These are phyloP conservation scores for Tricholoma matsutake DNA, from an alignment of 768 basidiomycete genomes.

Conservation along the genomic window DNA sequence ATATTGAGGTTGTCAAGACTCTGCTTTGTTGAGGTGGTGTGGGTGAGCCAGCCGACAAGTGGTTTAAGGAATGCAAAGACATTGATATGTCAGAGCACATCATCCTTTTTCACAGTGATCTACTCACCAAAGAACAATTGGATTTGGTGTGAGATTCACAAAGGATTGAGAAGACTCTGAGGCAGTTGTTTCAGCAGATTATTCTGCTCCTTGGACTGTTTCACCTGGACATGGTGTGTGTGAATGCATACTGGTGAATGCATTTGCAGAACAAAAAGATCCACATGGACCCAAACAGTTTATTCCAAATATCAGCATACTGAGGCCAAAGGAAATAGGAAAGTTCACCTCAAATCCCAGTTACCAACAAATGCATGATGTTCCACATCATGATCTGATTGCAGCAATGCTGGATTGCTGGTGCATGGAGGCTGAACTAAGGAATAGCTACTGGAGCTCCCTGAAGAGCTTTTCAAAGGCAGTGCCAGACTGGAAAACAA, in stretches of 20 bases:
- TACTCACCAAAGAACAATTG: constrained; percentile 17
- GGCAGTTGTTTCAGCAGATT: constrained; percentile 4
- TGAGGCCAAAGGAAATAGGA: constrained; percentile 23
- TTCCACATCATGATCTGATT: constrained; percentile 20
- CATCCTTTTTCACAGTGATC: constrained; percentile 20
- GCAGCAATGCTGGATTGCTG: no score
- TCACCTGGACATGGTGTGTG: no score
- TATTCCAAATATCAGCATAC: constrained; percentile 6
- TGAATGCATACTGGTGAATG: no score
- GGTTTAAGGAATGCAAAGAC: not conserved
- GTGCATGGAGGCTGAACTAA: constrained; percentile 15
- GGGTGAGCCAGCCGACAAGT: constrained; percentile 7
- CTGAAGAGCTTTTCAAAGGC: constrained; percentile 19
- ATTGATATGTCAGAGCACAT: constrained; percentile 9
- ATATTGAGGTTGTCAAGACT: constrained; percentile 11
- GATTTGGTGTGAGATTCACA: constrained; percentile 5
- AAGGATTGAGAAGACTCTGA: constrained; percentile 12
- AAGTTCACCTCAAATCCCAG: constrained; percentile 19
- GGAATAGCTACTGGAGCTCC: not conserved
- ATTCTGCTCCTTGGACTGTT: no score
- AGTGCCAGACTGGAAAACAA: constrained; percentile 17
- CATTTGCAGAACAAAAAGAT: no score
- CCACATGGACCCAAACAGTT: not conserved
- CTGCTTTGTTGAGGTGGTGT: constrained; percentile 5
- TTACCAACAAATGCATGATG: constrained; percentile 27